A percentile compares a stretch with the other conserved stretches of the same genome.
These are phyloP conservation scores for Esteya vermicola DNA, from an alignment of 2,329 filamentous ascomycete species.

Conservation along the genomic window DNA sequence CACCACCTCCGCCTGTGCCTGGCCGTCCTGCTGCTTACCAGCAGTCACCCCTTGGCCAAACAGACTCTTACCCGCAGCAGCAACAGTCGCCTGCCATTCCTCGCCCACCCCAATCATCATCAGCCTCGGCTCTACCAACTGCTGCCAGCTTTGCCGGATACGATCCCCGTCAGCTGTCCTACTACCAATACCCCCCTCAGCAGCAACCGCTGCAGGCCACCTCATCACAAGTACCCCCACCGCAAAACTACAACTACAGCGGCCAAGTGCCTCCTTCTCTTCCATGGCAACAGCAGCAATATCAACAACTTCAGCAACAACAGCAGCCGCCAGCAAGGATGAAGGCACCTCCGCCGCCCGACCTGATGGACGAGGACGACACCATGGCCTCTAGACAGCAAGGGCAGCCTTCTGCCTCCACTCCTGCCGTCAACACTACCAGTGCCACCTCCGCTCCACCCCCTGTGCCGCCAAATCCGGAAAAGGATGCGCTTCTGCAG, in stretches of 20 bases:
- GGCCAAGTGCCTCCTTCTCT: slow-evolving; percentile 8
- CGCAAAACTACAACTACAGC: slow-evolving; percentile 17
- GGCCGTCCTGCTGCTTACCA: slow-evolving; percentile 11
- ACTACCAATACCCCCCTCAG: neutral
- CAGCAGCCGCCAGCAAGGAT: slow-evolving; percentile 17
- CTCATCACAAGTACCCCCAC: no score
- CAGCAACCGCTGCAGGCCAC: slow-evolving; percentile 13
- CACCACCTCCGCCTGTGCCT: slow-evolving; percentile 6
- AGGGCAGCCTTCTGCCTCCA: no score
- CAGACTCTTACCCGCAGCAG: slow-evolving; percentile 14
- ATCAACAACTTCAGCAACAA: slow-evolving; percentile 11
- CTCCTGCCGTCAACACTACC: no score
- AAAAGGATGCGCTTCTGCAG: slow-evolving; percentile 75
- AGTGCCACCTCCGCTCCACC: slow-evolving; percentile 41
- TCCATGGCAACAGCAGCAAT: slow-evolving; percentile 12
- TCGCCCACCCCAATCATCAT: slow-evolving; percentile 6
- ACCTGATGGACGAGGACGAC: slow-evolving; percentile 42
- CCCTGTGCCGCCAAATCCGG: slow-evolving; percentile 86
- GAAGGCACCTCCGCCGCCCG: slow-evolving; percentile 30
- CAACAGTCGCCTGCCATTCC: slow-evolving; percentile 4
- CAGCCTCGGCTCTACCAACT: neutral
- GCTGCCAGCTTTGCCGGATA: neutral
- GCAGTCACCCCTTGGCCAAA: slow-evolving; percentile 10
- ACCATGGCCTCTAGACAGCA: neutral
- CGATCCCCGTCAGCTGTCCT: slow-evolving; percentile 5